Evolutionary conservation across 306 rosid species (phyloP).

Genomic region (Medicago ruthenica): DNA sequence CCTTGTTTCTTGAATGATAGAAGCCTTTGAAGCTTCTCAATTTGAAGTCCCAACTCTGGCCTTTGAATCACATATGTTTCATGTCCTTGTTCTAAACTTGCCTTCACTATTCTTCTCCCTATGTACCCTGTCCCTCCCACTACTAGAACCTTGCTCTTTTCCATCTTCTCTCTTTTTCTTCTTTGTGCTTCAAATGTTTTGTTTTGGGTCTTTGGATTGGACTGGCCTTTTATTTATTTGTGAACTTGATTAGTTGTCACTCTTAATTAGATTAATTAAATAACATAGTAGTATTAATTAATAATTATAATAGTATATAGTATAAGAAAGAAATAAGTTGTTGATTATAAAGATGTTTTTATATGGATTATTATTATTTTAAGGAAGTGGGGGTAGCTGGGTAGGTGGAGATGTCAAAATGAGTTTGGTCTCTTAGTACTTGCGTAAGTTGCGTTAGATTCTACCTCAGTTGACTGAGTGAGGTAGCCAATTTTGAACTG

Average conservation of each 20-base stretch:
- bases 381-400: too few species aligned
- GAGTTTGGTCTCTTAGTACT: too few species aligned
- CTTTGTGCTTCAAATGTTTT: not conserved
- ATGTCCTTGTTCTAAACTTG: conserved; percentile 72
- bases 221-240: not conserved
- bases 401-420: too few species aligned
- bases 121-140: conserved; percentile 87
- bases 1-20: conserved; percentile 77
- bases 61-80: conserved; percentile 72
- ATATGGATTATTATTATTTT: not conserved
- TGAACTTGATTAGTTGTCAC: not conserved
- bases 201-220: not conserved
- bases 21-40: conserved; percentile 72
- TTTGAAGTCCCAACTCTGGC: conserved; percentile 68
- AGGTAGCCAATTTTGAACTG: not conserved
- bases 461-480: too few species aligned
- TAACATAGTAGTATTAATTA: not conserved
- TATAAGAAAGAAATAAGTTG: not conserved
- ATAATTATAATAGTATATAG: not conserved
- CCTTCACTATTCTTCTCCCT: conserved; percentile 77
- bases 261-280: not conserved
- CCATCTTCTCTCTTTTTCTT: conserved; percentile 42
- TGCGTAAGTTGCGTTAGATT: too few species aligned
- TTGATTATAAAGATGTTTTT: not conserved
- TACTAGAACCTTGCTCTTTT: conserved; percentile 76